Base-by-base conservation (phyloP, 2,329 filamentous ascomycete species). In the Stagonosporopsis cucurbitacearum region DNA sequence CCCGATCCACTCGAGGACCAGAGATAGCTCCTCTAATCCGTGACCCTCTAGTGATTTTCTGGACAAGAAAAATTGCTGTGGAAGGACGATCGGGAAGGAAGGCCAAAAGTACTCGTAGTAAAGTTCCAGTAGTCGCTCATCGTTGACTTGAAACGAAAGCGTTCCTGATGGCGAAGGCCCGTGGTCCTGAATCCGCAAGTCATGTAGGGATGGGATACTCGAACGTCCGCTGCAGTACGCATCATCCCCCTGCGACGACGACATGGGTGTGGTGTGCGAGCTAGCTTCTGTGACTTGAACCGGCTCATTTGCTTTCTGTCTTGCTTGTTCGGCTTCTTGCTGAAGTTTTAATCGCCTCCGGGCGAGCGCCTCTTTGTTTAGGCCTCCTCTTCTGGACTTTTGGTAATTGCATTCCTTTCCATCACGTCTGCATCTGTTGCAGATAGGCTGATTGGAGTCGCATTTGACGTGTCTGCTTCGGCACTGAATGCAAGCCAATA, bases 1-100 rank as follows among this genome's bases (percentile, higher is more conserved):
- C 11, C 71, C 71, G 13, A 74, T 66, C 60, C 66, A 75, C 40
- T 72, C 59, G 13, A 73, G 33, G 11, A 72, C 69, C 22, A 65
- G 49, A 13, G 72, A 22, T 7, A 74, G 50, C 6, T 58, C 58
- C 1, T 62, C 56, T 56, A 73, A 54, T 12, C 59, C 63, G 47
- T 73, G 68, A 9, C 63, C 53, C 6, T 43, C 37, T 1, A 39
- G 51, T 32, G 57, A 23, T 17, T 52, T 66, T 30, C 69, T 61
- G 28, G 54, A 72, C 62, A 57, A 71, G 57, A 63, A 71, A 74
- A 39, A 79, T 62, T 63, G 76, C 25, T 77, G 68, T 0, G 84
- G 84, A 2, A 84, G 76, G 1, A 85, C 68, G 43, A 86, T 78
- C 0, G 84, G 84, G 66, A 85, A 83, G 0, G 79, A 73, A 0